Evolutionary conservation across 2,329 filamentous ascomycete genomes (phyloP).

Genomic region (Botryotinia convoluta): DNA sequence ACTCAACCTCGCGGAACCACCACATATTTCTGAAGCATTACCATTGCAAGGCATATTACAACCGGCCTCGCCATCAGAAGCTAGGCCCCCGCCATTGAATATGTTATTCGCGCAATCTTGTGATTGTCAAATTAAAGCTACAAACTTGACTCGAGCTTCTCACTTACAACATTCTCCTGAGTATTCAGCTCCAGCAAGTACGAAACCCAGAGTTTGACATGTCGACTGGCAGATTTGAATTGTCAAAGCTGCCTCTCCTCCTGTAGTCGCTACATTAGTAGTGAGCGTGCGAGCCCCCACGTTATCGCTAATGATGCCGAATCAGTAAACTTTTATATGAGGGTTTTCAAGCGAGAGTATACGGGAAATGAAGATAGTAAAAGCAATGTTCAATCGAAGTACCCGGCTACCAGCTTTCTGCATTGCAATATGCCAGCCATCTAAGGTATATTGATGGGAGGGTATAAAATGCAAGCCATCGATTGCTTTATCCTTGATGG

Average conservation of each 20-base stretch:
- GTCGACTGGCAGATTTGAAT: constrained; percentile 29
- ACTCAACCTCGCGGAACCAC: constrained; percentile 23
- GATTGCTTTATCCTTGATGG: background rate
- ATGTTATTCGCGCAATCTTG: constrained; percentile 23
- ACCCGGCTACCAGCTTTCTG: background rate
- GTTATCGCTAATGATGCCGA: constrained; percentile 3
- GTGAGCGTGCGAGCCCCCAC: constrained; percentile 17
- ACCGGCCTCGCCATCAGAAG: constrained; percentile 22
- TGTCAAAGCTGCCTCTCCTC: constrained; percentile 26
- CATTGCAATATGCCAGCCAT: background rate
- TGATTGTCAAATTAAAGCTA: constrained; percentile 2
- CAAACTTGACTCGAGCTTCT: background rate
- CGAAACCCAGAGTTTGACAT: constrained; percentile 36
- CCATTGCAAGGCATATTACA: constrained; percentile 36
- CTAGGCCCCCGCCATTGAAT: constrained; percentile 17
- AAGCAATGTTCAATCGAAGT: background rate
- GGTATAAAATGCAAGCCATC: background rate
- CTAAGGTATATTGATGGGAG: background rate
- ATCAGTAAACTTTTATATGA: constrained; percentile 2
- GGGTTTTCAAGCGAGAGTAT: background rate
- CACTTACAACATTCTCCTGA: constrained; percentile 43
- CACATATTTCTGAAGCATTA: constrained; percentile 29
- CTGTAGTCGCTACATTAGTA: constrained; percentile 21
- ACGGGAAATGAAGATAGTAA: background rate
- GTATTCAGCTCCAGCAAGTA: constrained; percentile 47